These are phyloP conservation scores for Boletales sp. DNA, from an alignment of 768 basidiomycete species.

Conservation along the genomic window DNA sequence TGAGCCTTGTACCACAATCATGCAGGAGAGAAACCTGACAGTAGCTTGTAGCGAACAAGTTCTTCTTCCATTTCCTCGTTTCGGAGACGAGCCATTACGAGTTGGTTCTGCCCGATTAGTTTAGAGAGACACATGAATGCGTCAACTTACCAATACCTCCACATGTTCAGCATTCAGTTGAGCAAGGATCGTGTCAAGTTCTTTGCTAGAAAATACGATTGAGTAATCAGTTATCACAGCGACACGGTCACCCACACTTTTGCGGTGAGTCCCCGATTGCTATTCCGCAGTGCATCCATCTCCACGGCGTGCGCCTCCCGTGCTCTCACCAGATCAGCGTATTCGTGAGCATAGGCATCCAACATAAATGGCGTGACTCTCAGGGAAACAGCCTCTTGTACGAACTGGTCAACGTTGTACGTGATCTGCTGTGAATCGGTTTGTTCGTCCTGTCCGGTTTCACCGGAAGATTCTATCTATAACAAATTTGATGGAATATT, in stretches of 20 bases:
- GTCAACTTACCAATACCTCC: constrained; percentile 53
- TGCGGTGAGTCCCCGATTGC: constrained; percentile 67
- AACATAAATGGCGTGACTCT: constrained; percentile 95
- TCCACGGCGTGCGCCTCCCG: constrained; percentile 82
- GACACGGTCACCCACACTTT: constrained; percentile 66
- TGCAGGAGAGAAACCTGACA: constrained; percentile 41
- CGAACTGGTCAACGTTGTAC: constrained; percentile 79
- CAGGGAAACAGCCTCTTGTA: constrained; percentile 80
- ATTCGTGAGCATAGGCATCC: constrained; percentile 85
- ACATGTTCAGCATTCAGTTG: constrained; percentile 84
- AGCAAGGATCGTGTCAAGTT: constrained; percentile 72
- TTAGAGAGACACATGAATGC: not conserved
- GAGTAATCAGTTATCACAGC: not conserved
- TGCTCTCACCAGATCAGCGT: constrained; percentile 72
- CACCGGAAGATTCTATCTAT: constrained; percentile 29
- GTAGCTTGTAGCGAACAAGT: constrained; percentile 88
- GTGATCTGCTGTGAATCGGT: constrained; percentile 17
- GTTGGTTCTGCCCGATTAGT: constrained; percentile 66
- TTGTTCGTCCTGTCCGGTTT: constrained; percentile 25
- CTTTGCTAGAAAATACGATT: constrained; percentile 51
- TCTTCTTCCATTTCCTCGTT: constrained; percentile 94
- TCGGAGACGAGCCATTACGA: constrained; percentile 83
- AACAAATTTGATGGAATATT: not conserved
- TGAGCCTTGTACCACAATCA: not conserved
- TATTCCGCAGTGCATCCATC: constrained; percentile 77